A percentile compares a stretch with the other conserved stretches of the same genome.
phyloP scores from a whole-genome alignment of 2,329 filamentous ascomycete genomes.

The Colletotrichum sansevieriae region DNA sequence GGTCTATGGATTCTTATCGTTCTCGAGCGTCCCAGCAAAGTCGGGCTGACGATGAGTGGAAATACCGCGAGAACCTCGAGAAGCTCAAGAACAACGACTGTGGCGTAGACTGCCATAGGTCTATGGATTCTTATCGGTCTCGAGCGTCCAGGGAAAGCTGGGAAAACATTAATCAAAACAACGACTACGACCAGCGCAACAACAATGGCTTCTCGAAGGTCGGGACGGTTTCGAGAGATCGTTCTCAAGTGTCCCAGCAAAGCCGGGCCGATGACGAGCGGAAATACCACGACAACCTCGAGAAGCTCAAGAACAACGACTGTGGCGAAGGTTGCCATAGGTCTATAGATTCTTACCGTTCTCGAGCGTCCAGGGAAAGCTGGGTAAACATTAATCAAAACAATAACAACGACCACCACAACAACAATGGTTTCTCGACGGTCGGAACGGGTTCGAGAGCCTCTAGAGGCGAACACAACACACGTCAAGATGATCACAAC shows the following conservation, averaged over 20 bases:
- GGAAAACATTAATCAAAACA: no score
- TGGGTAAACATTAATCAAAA: no score
- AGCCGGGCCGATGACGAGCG: background rate
- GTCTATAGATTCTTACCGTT: background rate
- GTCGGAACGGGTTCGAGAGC: no score
- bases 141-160: background rate
- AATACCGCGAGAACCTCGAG: conserved; percentile 12
- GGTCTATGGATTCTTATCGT: background rate
- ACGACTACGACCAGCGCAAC: no score
- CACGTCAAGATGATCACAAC: no score
- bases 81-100: conserved; percentile 1
- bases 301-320: background rate
- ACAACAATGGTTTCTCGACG: no score
- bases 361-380: background rate
- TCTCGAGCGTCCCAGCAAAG: background rate
- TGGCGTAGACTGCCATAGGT: background rate
- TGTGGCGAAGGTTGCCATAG: background rate
- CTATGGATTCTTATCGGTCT: background rate
- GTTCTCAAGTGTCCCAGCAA: no score
- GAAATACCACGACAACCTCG: conserved; percentile 17
- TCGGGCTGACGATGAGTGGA: background rate
- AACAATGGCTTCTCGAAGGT: no score
- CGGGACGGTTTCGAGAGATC: no score
- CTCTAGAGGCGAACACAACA: no score
- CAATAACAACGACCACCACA: no score